Base-by-base conservation (phyloP, 1,284 basidiomycete genomes). In the Ganoderma sinense region DNA sequence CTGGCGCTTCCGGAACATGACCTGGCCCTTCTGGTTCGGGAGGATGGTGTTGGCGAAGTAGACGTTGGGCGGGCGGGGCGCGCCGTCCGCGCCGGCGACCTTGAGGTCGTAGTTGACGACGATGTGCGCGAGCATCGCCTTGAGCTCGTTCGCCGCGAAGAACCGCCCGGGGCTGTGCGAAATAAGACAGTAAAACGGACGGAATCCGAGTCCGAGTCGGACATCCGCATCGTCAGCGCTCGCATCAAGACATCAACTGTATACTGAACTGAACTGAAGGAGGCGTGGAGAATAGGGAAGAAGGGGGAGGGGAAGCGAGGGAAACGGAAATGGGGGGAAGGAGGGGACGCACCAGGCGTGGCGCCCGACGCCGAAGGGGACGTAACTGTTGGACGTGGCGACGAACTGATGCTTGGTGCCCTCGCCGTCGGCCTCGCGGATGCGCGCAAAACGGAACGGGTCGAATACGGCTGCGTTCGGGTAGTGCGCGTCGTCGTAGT, bases 351-450 rank as follows among this genome's bases (percentile, higher is more conserved):
- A 64, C 63, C 63, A 64, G 8, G 63, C 63, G 36, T 64, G 63
- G 23, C 51, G 11, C 10, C 63, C 80, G 51, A 76, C 71, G 4
- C 80, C 78, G 45, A 78, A 80, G 18, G 74, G n/a, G 1, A 80
- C 39, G 59, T 76, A 76, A 13, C 78, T 75, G 0, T 59, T 4
- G 23, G 70, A 75, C n/a, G 75, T 76, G 33, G 70, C 70, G 39
- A 78, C 74, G 23, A 75, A 67, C 70, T 78, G 75, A 51, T 78
- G 75, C 65, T 74, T 75, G 20, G 58, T 69, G 2, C 70, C 69
- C 43, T 77, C 76, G 2, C 74, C 64, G 8, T 66, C 68, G n/a
- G 40, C 51, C 16, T 68, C 70, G n/a, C 71, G 71, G 70, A 75
- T 71, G 45, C 70, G 73, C 56, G 63, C 48, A 33, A 55, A 64